These are phyloP conservation scores for Straminergon stramineum DNA, from an alignment of 225 moss, liverwort and hornwort genomes.

Conservation along the genomic window DNA sequence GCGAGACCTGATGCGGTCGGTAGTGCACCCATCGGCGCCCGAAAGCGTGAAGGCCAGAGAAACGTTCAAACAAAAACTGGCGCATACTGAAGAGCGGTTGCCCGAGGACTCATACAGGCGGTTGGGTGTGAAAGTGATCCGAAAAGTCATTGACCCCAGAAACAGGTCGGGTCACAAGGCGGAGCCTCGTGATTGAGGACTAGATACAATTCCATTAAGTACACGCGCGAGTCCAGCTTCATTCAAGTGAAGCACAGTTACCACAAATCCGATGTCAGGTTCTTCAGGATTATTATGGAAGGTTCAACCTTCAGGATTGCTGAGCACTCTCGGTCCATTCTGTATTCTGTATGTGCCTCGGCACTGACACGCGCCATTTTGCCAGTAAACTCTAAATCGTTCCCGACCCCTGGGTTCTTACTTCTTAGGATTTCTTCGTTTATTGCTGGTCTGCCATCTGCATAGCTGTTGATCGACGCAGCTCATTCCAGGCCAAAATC, in stretches of 20 bases:
- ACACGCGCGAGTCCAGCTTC: not conserved
- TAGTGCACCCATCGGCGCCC: not conserved
- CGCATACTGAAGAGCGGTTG: not conserved
- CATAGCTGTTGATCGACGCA: too few species aligned
- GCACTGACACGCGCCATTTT: not conserved
- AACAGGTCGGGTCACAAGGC: not conserved
- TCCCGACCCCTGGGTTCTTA: not conserved
- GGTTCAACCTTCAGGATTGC: not conserved
- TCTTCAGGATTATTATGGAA: not conserved
- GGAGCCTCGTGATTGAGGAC: not conserved
- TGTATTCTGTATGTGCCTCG: not conserved
- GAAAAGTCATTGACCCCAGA: not conserved
- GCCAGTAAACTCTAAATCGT: not conserved
- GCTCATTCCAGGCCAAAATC: not conserved
- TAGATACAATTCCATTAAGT: not conserved
- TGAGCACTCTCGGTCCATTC: not conserved
- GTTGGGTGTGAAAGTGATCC: not conserved
- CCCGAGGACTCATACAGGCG: not conserved
- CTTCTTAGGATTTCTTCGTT: not conserved
- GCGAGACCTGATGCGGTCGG: not conserved
- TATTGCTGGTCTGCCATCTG: too few species aligned
- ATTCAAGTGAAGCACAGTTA: not conserved
- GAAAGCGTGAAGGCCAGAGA: not conserved
- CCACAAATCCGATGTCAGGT: not conserved
- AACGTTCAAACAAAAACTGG: not conserved